Percentiles rank a stretch among this genome's conserved stretches.
Conservation (phyloP, 2,329 filamentous ascomycete species). For the Leptographium flavum region DNA sequence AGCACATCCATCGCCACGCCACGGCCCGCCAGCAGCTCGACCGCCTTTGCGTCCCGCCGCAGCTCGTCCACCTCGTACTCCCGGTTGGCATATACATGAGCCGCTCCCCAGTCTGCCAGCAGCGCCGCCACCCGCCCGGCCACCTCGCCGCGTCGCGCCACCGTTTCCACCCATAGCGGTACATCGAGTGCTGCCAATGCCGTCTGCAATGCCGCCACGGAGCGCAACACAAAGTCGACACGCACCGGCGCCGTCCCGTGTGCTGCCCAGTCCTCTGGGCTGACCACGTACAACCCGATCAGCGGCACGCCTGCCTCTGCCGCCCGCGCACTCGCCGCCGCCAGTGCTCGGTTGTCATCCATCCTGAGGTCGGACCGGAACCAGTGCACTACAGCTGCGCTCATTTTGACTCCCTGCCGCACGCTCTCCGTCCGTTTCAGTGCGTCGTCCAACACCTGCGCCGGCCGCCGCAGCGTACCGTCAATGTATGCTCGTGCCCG, state of each 20-base stretch:
- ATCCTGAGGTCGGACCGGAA: constrained; percentile 72
- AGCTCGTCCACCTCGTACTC: constrained; percentile 90
- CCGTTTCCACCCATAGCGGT: constrained; percentile 61
- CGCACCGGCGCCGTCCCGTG: constrained; percentile 59
- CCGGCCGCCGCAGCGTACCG: constrained; percentile 56
- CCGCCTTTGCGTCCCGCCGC: constrained; percentile 17
- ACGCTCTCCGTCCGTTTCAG: constrained; percentile 43
- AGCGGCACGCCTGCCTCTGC: constrained; percentile 39
- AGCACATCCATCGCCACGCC: not conserved
- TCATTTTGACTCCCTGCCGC: constrained; percentile 36
- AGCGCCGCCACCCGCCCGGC: constrained; percentile 48
- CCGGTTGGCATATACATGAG: constrained; percentile 66
- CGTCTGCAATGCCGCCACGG: constrained; percentile 46
- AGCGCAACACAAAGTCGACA: constrained; percentile 70
- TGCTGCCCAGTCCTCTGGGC: constrained; percentile 72
- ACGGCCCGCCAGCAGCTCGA: not conserved
- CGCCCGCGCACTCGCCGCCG: constrained; percentile 44
- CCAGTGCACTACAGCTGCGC: constrained; percentile 68
- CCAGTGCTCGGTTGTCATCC: constrained; percentile 58
- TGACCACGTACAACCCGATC: constrained; percentile 64
- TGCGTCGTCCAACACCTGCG: constrained; percentile 49
- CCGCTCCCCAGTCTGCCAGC: constrained; percentile 56
- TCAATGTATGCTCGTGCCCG: constrained; percentile 61
- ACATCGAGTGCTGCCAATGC: constrained; percentile 61
- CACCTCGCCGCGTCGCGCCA: constrained; percentile 49